Base-by-base conservation (phyloP, 345 rosid genomes). In the Pistacia atlantica region DNA sequence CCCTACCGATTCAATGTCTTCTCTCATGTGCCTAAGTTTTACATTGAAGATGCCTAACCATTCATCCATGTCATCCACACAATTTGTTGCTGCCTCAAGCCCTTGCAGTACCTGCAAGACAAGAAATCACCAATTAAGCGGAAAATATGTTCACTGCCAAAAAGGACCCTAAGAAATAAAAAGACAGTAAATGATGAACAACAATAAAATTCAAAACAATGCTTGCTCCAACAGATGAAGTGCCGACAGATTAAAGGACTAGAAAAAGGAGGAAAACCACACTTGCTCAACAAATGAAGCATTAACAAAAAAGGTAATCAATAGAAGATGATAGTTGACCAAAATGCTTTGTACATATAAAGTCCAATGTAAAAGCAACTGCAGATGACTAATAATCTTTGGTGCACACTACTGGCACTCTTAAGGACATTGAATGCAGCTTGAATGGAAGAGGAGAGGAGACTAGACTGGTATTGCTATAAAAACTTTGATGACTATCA, bases 1-100 rank as follows among this genome's bases (percentile, higher is more conserved):
- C 56, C 87, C 77, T 86, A 96, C 99, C 84, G 99, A 96, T 71
- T 90, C 97, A 81, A 96, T 94, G 72, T 94, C 99, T 84, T 96
- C 97, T 85, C 99, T 89, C 99, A 96, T 96, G 79, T 96, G 99
- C 86, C 99, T 93, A 73, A 96, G 95, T 87, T 96, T 96, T 57
- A 96, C 79, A 80, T 96, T 96, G 86, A 96, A 96, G 83, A 94
- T 92, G 78, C 99, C 90, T 79, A 96, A 79, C 98, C 99, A 96
- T 80, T 93, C 94, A 83, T 94, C 99, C 97, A 96, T 92, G 84
- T 96, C 99, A 75, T 94, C 99, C 74, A 88, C 98, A 84, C 94
- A 92, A 85, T 80, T 84, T 77, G 93, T 87, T 71, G 99, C 99
- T 33, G 89, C 95, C 87, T 94, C 99, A 22, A 96, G 94, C 81